Base-by-base conservation (phyloP, 164 flowering plant species). In the Santalum album region DNA sequence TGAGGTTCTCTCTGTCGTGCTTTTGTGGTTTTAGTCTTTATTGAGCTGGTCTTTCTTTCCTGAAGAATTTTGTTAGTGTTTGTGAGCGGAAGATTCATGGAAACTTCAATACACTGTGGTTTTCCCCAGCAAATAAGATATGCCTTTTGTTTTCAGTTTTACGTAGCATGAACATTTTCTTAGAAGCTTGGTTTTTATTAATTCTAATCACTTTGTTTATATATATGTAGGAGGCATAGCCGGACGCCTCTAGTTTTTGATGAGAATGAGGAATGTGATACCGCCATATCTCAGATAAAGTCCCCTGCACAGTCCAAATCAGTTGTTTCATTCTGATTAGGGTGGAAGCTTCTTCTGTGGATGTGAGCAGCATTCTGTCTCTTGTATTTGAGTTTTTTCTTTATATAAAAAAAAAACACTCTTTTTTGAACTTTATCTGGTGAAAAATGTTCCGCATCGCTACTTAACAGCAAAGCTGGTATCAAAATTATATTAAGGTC, bases 191-290 rank as follows among this genome's bases (percentile, higher is more conserved):
- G 10, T 40, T 32, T 34, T 39, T n/a, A 27, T 34, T 16, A n/a
- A 23, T 29, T 49, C 12, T 16, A 15, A 29, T 50, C 29, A 25
- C 51, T 54, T 56, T 29, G 9, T 38, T 11, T 3, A 11, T 38
- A n/a, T 11, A 26, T 50, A 26, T 61, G 19, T 62, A 83, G 92
- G 79, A 79, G 72, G 52, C 54, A 39, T 22, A 46, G 36, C 25
- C 71, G 69, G 48, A 60, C 53, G 53, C 69, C 76, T 12, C 51
- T 78, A 7, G 56, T 55, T 25, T 76, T 76, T 54, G 77, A 75
- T 1, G 87, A 78, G 25, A 57, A 49, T 26, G 89, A 84, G 57
- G 88, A 79, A 60, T 59, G 62, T 49, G 96, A 84, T 59, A 75
- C 87, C 39, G 89, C 89, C 43, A 35, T 72, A 7, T 84, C 82